Percentiles rank a stretch among this genome's conserved stretches.
Conservation (phyloP, 139 green algal species). For the Deuterostichococcus epilithicus region DNA sequence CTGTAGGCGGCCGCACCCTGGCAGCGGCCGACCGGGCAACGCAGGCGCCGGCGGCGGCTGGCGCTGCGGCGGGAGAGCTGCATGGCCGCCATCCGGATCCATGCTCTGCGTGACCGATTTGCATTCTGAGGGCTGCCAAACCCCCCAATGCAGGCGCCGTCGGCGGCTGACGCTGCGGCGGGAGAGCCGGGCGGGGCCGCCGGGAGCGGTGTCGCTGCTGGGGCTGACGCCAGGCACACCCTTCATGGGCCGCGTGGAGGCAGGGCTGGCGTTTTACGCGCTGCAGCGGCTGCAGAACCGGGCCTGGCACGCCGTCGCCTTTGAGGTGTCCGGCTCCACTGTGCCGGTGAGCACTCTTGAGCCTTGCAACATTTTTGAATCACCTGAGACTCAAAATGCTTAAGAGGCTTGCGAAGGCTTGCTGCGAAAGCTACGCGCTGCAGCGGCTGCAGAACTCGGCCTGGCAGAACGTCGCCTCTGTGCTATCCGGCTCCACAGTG, state of each 20-base stretch:
- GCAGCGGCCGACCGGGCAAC: background rate
- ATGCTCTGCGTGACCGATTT: background rate
- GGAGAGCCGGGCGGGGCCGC: background rate
- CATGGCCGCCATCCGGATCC: background rate
- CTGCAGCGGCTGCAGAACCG: slow-evolving; percentile 33
- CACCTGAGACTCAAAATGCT: too few species aligned
- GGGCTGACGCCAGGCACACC: slow-evolving; percentile 66
- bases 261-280: slow-evolving; percentile 65
- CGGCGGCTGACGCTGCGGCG: background rate
- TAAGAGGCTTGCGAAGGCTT: too few species aligned
- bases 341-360: slow-evolving; percentile 49
- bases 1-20: too few species aligned
- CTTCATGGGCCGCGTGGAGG: slow-evolving; percentile 74
- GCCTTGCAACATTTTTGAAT: background rate
- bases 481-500: slow-evolving; percentile 78
- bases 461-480: slow-evolving; percentile 56
- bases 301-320: slow-evolving; percentile 45
- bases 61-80: background rate
- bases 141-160: background rate
- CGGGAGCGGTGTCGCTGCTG: slow-evolving; percentile 8
- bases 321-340: slow-evolving; percentile 75
- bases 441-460: slow-evolving; percentile 30
- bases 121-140: background rate
- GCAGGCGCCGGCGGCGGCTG: too few species aligned
- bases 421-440: too few species aligned